Evolutionary conservation across 495 filamentous ascomycete species (phyloP), one percentile per base, ranked within the genome.

Genomic region (Aspergillus nidulans): DNA sequence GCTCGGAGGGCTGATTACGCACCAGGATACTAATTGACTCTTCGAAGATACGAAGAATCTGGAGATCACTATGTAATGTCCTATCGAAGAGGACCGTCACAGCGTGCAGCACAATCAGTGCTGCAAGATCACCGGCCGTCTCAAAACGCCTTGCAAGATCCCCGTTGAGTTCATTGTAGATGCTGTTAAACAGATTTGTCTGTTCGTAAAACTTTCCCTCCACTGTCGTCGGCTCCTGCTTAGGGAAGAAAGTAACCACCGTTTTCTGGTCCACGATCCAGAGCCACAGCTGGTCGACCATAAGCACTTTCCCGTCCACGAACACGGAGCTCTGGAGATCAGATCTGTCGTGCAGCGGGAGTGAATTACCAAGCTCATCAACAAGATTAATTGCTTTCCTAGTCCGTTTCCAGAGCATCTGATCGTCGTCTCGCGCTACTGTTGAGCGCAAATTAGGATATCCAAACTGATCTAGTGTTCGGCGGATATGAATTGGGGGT

Each of bases 261-360:
- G 78, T 83, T 73, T 80, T 82, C 21, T 73, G 72, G 52, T 86
- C 77, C 6, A 86, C 77, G 13, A 84, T 79, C 82, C 83, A 88
- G 1, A 87, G 63, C 85, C 85, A 87, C 4, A 88, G 69, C 55
- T 87, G 83, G 56, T 87, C 84, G 7, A 88, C 83, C 84, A 87
- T 87, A 12, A 87, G 69, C 15, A 86, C 77, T 58, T 85, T 84
- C 0, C 79, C 80, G 26, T 85, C 75, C 46, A 77, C 70, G 9
- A 82, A 73, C n/a, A 73, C 49, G 7, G 55, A 53, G 3, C n/a
- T 39, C 18, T 56, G 18, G 0, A 57, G 41, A 0, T 63, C 55
- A 3, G 49, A 42, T 13, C 62, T 55, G 25, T 69, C 60, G 8
- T 50, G 52, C 0, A 54, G 18, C 55, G 20, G 69, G 0, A 65